Base-by-base conservation (phyloP, 1,284 basidiomycete genomes). In the Boletus semigastroideus region DNA sequence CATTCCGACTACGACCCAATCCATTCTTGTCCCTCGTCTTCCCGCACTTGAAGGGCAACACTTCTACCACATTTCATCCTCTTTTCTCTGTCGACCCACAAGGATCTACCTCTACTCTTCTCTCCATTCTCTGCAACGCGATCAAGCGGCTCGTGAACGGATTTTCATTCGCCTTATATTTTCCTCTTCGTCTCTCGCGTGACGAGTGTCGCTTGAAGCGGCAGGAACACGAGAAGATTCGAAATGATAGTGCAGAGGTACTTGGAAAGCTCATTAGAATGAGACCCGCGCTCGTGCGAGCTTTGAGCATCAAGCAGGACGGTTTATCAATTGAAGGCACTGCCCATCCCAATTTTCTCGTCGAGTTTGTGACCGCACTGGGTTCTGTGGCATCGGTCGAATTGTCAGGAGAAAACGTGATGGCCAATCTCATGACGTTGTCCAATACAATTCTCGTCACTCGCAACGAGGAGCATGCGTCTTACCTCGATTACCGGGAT, bases 131-230 rank as follows among this genome's bases (percentile, higher is more conserved):
- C 30, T 27, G 7, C 2, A 47, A 55, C 40, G 19, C 48, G 6
- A 6, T 55, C 47, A 50, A 33, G 39, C 52, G 41, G 14, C 37
- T 68, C 45, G 42, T 50, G 27, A 48, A 60, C 17, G 48, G 53
- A 27, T 16, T 58, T 4, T 33, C 33, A 16, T 50, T 62, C 3
- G 33, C 51, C 8, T 17, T 69, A 3, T 53, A 57, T 39, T 65
- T 62, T 8, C 66, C 66, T 12, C 56, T 67, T 25, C 66, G 54
- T 46, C 75, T 90, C 11, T 73, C 82, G 4, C 74, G 76, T 16
- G 80, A 85, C 49, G 89, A 91, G 68, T 88, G 86, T 61, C 68
- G 65, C 30, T 69, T 76, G 55, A 86, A 84, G 57, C 76, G 78
- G n/a, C 71, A 72, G 49, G 74, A 78, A 46, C 73, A 90, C 16